Base-by-base conservation (phyloP, 1,284 basidiomycete species). In the Ceratobasidium sp. region DNA sequence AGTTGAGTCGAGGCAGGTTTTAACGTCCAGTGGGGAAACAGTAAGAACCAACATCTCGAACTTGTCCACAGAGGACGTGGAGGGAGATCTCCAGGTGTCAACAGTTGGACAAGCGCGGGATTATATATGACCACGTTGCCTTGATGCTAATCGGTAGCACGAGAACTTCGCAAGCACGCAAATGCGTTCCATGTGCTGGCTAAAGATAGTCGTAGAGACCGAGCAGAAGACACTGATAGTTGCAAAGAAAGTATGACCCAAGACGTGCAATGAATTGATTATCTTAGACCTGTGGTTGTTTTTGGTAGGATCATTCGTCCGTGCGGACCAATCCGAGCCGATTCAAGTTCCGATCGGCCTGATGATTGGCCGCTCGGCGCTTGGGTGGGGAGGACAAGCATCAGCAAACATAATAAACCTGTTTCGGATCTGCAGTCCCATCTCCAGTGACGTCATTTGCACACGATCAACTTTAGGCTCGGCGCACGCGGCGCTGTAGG, bases 1-100 rank as follows among this genome's bases (percentile, higher is more conserved):
- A 3, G 45, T 15, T 28, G 69, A 61, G 42, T 61, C 56, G 45
- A 74, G 49, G 58, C 69, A 74, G 20, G 69, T 45, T 42, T 63
- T 39, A n/a, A 61, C 7, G n/a, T 53, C 56, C 20, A 42, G 56
- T n/a, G n/a, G n/a, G 28, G 69, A 53, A 17, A 7, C 33, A 33
- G 13, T 35, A 11, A 60, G 31, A 31, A 56, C 6, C 56, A 60
- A 35, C 56, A 60, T 60, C 17, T 53, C 17, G 56, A 47, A 17
- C 45, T 17, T 20, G 20, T 47, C 17, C 45, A 47, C 56, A 20
- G 35, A 11, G 28, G 56, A n/a, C n/a, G n/a, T n/a, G 31, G 56
- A 11, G 28, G 26, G 54, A 26, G 54, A 13, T 56, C 56, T 33
- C 35, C 28, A 37, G 13, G n/a, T 10, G 5, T 5, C 17, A 11